Base-by-base conservation (phyloP, 768 basidiomycete genomes). In the Myochromella boudieri region DNA sequence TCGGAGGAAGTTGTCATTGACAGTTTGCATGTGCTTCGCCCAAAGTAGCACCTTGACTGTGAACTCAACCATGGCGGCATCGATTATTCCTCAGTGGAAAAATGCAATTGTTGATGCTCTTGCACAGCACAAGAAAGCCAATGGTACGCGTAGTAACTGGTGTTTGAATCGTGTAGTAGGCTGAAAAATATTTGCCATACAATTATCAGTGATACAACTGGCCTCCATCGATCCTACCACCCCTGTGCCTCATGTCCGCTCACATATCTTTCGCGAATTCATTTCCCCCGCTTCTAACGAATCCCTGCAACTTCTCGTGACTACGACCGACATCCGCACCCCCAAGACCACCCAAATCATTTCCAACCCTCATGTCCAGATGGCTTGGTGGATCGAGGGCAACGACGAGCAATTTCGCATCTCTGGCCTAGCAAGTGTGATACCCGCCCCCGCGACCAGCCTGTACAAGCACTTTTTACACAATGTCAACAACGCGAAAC, bases 361-460 rank as follows among this genome's bases (percentile, higher is more conserved):
- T 18, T 58, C 69, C 28, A 71, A 70, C 46, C 59, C 73, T 8
- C 61, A 69, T 33, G 76, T 84, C 50, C 85, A 92, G 60, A 53
- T 85, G 33, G 78, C 74, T 9, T 92, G 86, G 83, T 94, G 89
- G 87, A 76, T 84, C 42, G 71, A 77, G 24, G 75, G 77, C 17
- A 75, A 80, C 0, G 63, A 75, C 42, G 82, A 88, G 59, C 91
- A 95, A 57, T 91, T 84, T 60, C 82, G 92, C 37, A 67, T 95
- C 57, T 50, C 69, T 0, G 90, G 84, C 1, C 63, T 62, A 11
- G 79, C 77, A 17, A 72, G 69, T 59, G 52, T 90, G 49, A 69
- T 90, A 17, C 80, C 86, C 1, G 55, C 70, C 0, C 75, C 78
- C 0, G 51, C 58, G 5, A 71, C 77, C 53, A 39, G 60, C 4